These are phyloP conservation scores for Trametes pubescens DNA, from an alignment of 1,284 basidiomycete species.

Conservation along the genomic window DNA sequence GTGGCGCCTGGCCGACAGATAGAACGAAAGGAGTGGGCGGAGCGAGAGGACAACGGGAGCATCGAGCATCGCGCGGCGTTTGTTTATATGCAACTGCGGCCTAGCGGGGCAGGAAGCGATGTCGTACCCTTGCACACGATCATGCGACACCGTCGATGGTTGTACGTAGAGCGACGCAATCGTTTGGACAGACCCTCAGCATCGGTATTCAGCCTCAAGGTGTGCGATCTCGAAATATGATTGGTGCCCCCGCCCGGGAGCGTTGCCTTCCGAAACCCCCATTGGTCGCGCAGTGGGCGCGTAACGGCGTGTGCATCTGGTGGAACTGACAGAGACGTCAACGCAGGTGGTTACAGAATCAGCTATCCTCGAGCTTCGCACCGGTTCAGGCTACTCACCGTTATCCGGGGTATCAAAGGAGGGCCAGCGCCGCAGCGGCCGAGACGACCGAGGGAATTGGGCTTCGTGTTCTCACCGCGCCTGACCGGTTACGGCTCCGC, in stretches of 20 bases:
- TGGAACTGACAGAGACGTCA: constrained; percentile 15
- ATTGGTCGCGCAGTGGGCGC: constrained; percentile 1
- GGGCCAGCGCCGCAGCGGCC: constrained; percentile 4
- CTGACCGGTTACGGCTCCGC: not conserved
- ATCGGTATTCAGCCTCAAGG: not conserved
- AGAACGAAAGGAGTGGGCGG: constrained; percentile 7
- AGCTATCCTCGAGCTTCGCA: constrained; percentile 9
- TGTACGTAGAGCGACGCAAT: not conserved
- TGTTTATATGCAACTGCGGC: constrained; percentile 12
- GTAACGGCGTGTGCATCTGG: constrained; percentile 4
- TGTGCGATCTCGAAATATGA: not conserved
- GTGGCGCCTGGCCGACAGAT: constrained; percentile 17
- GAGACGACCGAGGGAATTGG: constrained; percentile 17
- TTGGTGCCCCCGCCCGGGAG: not conserved
- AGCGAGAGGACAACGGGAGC: constrained; percentile 1
- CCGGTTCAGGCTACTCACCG: not conserved
- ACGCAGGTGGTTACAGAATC: constrained; percentile 18
- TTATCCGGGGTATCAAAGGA: not conserved
- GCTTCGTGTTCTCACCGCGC: constrained; percentile 8
- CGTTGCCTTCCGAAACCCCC: not conserved
- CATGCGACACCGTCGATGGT: constrained; percentile 1
- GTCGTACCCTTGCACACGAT: not conserved
- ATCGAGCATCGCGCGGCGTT: not conserved
- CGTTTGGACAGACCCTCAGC: not conserved
- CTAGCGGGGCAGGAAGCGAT: not conserved